These are phyloP conservation scores for Bisporella sp. DNA, from an alignment of 2,329 filamentous ascomycete genomes.

Conservation along the genomic window DNA sequence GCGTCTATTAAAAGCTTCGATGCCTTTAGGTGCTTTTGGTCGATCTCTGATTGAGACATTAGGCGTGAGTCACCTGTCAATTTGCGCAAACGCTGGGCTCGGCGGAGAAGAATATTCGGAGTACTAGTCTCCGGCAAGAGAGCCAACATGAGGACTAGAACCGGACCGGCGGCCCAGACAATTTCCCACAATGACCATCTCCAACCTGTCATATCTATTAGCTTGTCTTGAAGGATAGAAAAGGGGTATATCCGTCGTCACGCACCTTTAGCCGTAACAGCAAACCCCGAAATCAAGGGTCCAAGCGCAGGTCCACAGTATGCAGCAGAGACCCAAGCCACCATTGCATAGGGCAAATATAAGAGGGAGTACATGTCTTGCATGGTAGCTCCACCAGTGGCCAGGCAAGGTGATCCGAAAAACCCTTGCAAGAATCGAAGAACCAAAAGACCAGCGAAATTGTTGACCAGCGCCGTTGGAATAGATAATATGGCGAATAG, in stretches of 20 bases:
- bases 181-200: constrained; percentile 60
- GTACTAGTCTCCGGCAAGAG: constrained; percentile 58
- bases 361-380: constrained; percentile 48
- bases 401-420: constrained; percentile 59
- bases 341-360: constrained; percentile 50
- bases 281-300: constrained; percentile 53
- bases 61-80: constrained; percentile 42
- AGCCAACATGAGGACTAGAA: constrained; percentile 54
- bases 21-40: constrained; percentile 46
- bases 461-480: constrained; percentile 54
- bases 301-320: constrained; percentile 49
- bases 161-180: constrained; percentile 52
- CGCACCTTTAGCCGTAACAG: constrained; percentile 40
- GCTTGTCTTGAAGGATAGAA: too few species aligned
- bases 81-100: constrained; percentile 54
- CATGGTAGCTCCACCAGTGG: constrained; percentile 47
- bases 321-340: constrained; percentile 49
- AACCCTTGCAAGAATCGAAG: constrained; percentile 59
- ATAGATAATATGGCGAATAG: constrained; percentile 62
- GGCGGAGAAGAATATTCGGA: constrained; percentile 52
- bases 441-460: constrained; percentile 57
- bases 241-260: too few species aligned
- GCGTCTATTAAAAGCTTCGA: constrained; percentile 35
- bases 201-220: constrained; percentile 48
- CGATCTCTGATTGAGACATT: constrained; percentile 57